Percentiles rank a stretch among this genome's conserved stretches.
phyloP scores from a whole-genome alignment of 2,329 filamentous ascomycete species.

The Alternaria burnsii region DNA sequence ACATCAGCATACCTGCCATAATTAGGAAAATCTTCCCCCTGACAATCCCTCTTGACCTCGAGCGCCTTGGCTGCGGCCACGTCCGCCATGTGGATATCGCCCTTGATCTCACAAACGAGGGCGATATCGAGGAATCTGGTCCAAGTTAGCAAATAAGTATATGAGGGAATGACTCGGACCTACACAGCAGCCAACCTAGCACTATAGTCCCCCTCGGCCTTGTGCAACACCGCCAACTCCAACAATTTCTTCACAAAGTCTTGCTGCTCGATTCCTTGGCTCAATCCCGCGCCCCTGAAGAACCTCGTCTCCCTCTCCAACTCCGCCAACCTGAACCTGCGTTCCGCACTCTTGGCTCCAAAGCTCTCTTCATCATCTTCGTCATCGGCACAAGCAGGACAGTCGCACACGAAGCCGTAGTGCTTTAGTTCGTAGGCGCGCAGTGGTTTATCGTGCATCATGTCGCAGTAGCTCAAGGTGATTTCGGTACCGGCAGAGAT shows the following conservation, averaged over 20 bases:
- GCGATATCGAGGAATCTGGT: constrained; percentile 45
- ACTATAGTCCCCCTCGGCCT: constrained; percentile 36
- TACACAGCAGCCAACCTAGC: constrained; percentile 37
- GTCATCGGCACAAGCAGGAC: constrained; percentile 46
- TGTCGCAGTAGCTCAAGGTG: constrained; percentile 50
- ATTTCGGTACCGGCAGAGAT: constrained; percentile 47
- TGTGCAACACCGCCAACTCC: constrained; percentile 39
- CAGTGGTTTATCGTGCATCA: constrained; percentile 39
- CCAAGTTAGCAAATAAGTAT: constrained; percentile 3
- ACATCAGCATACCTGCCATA: constrained; percentile 33
- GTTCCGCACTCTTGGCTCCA: constrained; percentile 40
- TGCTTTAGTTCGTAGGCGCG: constrained; percentile 47
- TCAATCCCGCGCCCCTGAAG: constrained; percentile 25
- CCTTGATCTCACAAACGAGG: constrained; percentile 37
- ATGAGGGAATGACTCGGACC: constrained; percentile 13
- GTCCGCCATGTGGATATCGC: constrained; percentile 33
- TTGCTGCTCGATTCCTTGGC: constrained; percentile 20
- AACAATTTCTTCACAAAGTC: constrained; percentile 35
- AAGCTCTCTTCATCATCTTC: constrained; percentile 37
- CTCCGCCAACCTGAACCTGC: constrained; percentile 44
- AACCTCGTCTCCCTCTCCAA: constrained; percentile 42
- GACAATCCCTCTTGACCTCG: constrained; percentile 37
- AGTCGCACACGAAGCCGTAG: constrained; percentile 51
- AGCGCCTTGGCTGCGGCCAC: constrained; percentile 35
- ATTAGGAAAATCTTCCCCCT: constrained; percentile 40